phyloP scores from a whole-genome alignment of 73 alveolate genomes.

The Tetrahymena malaccensis region DNA sequence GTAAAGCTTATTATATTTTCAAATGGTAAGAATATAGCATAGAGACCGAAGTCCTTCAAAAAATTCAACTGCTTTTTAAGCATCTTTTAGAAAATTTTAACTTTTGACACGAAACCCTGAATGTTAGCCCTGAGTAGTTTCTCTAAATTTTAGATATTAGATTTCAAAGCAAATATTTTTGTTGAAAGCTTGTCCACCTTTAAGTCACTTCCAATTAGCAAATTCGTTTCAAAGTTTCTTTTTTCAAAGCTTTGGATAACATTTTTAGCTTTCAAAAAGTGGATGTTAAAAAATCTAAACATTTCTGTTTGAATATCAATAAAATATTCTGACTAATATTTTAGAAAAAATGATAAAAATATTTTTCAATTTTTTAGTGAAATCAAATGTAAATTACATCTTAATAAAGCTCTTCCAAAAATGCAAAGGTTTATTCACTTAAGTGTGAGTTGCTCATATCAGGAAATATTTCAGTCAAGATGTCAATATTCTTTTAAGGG shows the following conservation, averaged over 20 bases:
- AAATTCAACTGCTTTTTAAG: not conserved
- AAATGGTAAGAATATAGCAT: not conserved
- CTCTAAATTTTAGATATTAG: not conserved
- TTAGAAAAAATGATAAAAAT: not conserved
- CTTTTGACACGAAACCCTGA: not conserved
- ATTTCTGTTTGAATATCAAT: not conserved
- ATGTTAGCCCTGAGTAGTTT: not conserved
- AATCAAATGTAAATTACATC: not conserved
- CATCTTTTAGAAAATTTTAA: not conserved
- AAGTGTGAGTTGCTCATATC: not conserved
- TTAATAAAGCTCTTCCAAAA: not conserved
- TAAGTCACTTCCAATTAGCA: not conserved
- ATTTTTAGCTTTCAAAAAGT: not conserved
- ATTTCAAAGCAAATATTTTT: not conserved
- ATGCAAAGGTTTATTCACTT: not conserved
- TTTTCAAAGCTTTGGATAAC: not conserved
- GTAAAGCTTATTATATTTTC: not conserved
- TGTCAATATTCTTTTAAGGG: not conserved
- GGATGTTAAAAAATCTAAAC: not conserved
- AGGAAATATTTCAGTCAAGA: not conserved
- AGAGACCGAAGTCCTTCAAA: not conserved
- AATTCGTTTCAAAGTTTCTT: not conserved
- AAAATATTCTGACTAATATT: not conserved
- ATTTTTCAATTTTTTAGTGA: not conserved
- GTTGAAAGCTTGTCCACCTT: not conserved